These are phyloP conservation scores for Juncus effusus DNA, from an alignment of 176 grass and related monocot species.

Conservation along the genomic window DNA sequence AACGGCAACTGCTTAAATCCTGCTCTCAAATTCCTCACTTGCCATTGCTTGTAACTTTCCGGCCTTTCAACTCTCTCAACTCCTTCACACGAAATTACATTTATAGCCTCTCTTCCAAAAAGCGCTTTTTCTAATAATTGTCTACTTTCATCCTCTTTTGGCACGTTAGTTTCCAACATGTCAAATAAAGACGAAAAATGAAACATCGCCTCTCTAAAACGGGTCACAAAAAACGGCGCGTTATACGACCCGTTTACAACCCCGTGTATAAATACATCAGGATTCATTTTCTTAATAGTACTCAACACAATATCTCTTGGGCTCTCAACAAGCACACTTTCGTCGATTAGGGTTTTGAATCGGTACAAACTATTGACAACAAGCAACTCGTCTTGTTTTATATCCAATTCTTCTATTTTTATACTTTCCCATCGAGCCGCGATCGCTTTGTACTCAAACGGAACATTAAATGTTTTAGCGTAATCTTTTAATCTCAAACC, in stretches of 20 bases:
- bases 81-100: constrained; percentile 88
- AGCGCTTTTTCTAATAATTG: constrained; percentile 61
- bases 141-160: constrained; percentile 59
- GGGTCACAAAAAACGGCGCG: constrained; percentile 80
- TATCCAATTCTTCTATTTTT: constrained; percentile 61
- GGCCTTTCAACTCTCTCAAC: constrained; percentile 90
- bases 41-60: constrained; percentile 89
- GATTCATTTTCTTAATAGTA: constrained; percentile 89
- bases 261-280: constrained; percentile 65
- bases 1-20: constrained; percentile 76
- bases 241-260: constrained; percentile 76
- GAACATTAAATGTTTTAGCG: constrained; percentile 57
- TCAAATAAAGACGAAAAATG: constrained; percentile 76
- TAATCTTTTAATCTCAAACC: constrained; percentile 75
- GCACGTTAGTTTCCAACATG: constrained; percentile 77
- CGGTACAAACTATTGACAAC: constrained; percentile 69
- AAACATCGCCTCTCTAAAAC: constrained; percentile 84
- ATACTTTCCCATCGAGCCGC: constrained; percentile 61
- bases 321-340: constrained; percentile 68
- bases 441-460: constrained; percentile 72
- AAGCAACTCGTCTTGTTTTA: constrained; percentile 71
- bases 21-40: constrained; percentile 56
- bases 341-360: constrained; percentile 76
- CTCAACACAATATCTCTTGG: constrained; percentile 76
- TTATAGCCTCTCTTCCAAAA: constrained; percentile 62